Base-by-base conservation (phyloP, 2,329 filamentous ascomycete genomes). In the Metarhizium humberi region DNA sequence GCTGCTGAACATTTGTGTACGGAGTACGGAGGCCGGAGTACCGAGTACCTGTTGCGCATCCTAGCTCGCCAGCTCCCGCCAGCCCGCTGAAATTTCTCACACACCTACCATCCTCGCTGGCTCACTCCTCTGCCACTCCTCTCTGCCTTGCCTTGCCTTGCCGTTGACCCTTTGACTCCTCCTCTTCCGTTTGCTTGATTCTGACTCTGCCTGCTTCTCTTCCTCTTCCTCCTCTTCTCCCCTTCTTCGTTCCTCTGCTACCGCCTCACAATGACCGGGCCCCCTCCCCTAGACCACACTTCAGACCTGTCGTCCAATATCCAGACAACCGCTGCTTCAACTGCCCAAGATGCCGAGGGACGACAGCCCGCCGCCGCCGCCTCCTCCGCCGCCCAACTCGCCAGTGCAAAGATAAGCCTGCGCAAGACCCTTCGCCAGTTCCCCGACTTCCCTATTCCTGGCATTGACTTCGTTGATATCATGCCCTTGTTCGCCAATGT, bases 381-480 rank as follows among this genome's bases (percentile, higher is more conserved):
- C 81, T 60, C 80, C 80, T 59, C 77, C 78, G 66, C 80, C 80
- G 64, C 80, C 81, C 73, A 84, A 84, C 79, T 84, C 81, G 71
- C 81, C 81, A 64, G 80, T 82, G 78, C 78, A 79, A 82, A 85
- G 81, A 75, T 84, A 80, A 87, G 74, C 80, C 92, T 78, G 79
- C 74, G 85, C 68, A 73, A 75, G 63, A 82, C 87, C 57, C 82
- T 97, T 64, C 88, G 89, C 73, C 86, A 91, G 71, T 95, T 90
- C 76, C 84, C 85, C 67, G 90, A 97, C 78, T 97, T 96, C 76
- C 92, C 92, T 57, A 86, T 87, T 62, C 85, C 88, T 49, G 92
- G 94, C 71, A 92, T 99, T 69, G 80, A 95, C 66, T 99, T 99
- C 74, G 90, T 96, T 77, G 94, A 99, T 71, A 97, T 99, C 74